Percentiles rank a stretch among this genome's conserved stretches.
phyloP scores from a whole-genome alignment of 2,329 filamentous ascomycete genomes.

The Parastagonospora nodorum region DNA sequence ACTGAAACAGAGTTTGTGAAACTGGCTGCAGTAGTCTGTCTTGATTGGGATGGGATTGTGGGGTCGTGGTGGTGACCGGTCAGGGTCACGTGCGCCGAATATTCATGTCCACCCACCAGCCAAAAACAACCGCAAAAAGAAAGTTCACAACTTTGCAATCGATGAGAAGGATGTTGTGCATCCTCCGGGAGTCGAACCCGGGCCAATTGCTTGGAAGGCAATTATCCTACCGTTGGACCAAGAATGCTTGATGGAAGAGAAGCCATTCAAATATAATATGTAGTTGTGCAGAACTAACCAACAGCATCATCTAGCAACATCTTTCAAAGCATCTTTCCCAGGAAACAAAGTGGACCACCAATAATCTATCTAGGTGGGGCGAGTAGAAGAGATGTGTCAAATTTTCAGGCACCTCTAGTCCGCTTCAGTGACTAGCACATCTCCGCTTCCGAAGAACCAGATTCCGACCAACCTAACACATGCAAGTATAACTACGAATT shows the following conservation, averaged over 20 bases:
- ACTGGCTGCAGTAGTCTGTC: not conserved
- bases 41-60: not conserved
- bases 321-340: too few relatives aligned
- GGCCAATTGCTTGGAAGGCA: constrained; percentile 30
- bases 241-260: not conserved
- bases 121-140: not conserved
- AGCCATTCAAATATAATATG: not conserved
- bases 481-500: not conserved
- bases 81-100: not conserved
- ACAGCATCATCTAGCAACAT: not conserved
- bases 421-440: too few relatives aligned
- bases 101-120: not conserved
- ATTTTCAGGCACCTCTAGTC: not conserved
- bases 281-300: too few relatives aligned
- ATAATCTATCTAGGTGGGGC: too few relatives aligned
- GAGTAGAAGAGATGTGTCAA: not conserved
- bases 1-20: not conserved
- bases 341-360: too few relatives aligned
- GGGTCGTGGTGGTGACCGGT: not conserved
- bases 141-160: constrained; percentile 9
- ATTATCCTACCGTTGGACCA: constrained; percentile 25
- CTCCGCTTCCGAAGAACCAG: too few relatives aligned
- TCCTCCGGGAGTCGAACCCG: constrained; percentile 27
- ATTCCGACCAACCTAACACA: not conserved
- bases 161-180: constrained; percentile 23